Base-by-base conservation (phyloP, 116 monocot species). In the Dioscorea cayenensis region DNA sequence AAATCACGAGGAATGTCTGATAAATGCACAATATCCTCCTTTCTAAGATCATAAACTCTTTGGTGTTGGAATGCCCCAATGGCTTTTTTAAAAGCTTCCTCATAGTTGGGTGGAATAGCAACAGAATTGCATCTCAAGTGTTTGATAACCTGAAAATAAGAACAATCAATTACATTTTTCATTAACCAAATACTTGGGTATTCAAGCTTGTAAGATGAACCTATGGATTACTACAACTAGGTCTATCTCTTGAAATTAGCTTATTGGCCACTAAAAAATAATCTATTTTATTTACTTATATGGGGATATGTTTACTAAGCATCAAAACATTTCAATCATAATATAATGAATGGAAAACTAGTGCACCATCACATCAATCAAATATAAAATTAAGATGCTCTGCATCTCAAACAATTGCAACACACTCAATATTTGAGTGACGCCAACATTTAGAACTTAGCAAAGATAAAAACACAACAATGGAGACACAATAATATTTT, bases 61-160 rank as follows among this genome's bases (percentile, higher is more conserved):
- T 99, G 97, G 79, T 91, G 85, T 63, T 74, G 88, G 78, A 99
- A 99, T 66, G 94, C 84, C 91, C 76, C 80, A 43, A 99, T 80
- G 63, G 97, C 97, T 79, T 86, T 86, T 75, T 73, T 86, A 78
- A 94, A 99, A 58, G 66, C 68, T 66, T 89, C 91, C 75, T 94
- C 97, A 73, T 94, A 99, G 69, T 73, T 81, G 75, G 88, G 84
- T 73, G 94, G 89, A 51, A 94, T 74, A 27, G 89, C 81, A 64
- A 90, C 66, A 72, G 79, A 77, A 80, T 78, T 85, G 58, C 82
- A 94, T 68, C 77, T 73, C 82, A 99, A 85, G 71, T 99, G 97
- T 66, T 90, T 88, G 70, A 90, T 88, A 32, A 93, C 93, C 97
- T 97, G 82, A 67, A 78, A 79, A 32, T 55, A 68, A 2, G 50